Percentiles rank a stretch among this genome's conserved stretches.
Conservation (phyloP, 2,329 filamentous ascomycete species). For the Scedosporium dehoogii region DNA sequence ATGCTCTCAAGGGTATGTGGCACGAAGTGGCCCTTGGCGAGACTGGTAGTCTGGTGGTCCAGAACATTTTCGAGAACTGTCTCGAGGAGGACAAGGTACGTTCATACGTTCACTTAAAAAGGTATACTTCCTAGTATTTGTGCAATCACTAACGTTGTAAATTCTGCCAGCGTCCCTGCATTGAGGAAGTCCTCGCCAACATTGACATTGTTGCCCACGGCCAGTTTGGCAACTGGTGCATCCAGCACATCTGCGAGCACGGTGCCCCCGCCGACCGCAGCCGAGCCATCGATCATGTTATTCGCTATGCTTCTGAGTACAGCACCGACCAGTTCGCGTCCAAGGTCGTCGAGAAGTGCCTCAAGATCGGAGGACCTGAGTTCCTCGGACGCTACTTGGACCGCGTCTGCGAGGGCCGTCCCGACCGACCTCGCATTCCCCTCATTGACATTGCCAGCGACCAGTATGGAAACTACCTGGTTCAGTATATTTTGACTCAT, state of each 20-base stretch:
- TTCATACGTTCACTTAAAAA: conserved; percentile 28
- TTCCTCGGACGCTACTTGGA: conserved; percentile 90
- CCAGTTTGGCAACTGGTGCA: conserved; percentile 99
- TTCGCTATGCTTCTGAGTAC: conserved; percentile 87
- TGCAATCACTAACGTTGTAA: conserved; percentile 11
- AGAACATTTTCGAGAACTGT: conserved; percentile 99
- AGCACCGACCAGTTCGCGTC: conserved; percentile 99
- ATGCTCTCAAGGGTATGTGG: conserved; percentile 93
- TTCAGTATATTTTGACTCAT: conserved; percentile 93
- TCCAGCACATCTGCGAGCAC: conserved; percentile 98
- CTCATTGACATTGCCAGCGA: conserved; percentile 97
- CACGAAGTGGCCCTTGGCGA: conserved; percentile 95
- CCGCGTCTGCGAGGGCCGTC: conserved; percentile 82
- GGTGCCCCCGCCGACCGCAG: conserved; percentile 83
- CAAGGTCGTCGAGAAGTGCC: conserved; percentile 97
- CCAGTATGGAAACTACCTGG: conserved; percentile 96
- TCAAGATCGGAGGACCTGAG: conserved; percentile 87
- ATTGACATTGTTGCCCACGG: conserved; percentile 96
- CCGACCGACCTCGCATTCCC: conserved; percentile 88
- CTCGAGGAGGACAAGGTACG: conserved; percentile 93
- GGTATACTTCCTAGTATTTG: neutral
- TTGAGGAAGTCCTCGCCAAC: conserved; percentile 89
- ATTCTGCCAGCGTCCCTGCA: conserved; percentile 71
- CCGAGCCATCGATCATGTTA: conserved; percentile 89
- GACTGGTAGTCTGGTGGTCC: conserved; percentile 93